Conservation (phyloP, 2,329 filamentous ascomycete species). For the Penicillium sp. region DNA sequence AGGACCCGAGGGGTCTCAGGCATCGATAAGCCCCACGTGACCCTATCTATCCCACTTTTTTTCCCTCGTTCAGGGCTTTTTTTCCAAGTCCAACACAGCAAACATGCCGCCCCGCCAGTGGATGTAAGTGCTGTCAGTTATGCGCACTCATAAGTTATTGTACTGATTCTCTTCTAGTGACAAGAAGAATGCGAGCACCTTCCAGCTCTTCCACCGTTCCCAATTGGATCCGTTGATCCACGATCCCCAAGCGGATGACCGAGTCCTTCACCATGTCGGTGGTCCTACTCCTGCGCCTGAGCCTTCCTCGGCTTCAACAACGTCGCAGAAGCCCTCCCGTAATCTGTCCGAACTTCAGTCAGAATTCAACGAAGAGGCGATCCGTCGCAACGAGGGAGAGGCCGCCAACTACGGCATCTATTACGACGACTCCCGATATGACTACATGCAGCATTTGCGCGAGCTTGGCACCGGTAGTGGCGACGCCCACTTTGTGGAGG, state of each 20-base stretch:
- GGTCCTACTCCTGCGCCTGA: slow-evolving; percentile 39
- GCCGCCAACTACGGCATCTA: slow-evolving; percentile 92
- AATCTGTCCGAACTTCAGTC: slow-evolving; percentile 76
- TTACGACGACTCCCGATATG: slow-evolving; percentile 93
- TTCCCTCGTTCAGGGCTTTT: slow-evolving; percentile 23
- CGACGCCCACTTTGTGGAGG: slow-evolving; percentile 82
- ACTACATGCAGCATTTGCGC: slow-evolving; percentile 99
- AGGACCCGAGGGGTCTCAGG: slow-evolving; percentile 29
- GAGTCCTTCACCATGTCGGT: slow-evolving; percentile 78
- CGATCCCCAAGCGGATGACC: slow-evolving; percentile 83
- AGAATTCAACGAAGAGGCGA: slow-evolving; percentile 68
- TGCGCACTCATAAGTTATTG: not conserved
- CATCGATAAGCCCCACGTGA: slow-evolving; percentile 38
- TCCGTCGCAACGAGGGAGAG: slow-evolving; percentile 92
- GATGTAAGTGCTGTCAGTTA: slow-evolving; percentile 59
- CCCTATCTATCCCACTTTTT: slow-evolving; percentile 34
- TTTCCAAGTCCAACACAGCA: slow-evolving; percentile 25
- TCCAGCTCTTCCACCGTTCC: slow-evolving; percentile 90
- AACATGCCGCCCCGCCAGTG: slow-evolving; percentile 77
- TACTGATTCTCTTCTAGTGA: slow-evolving; percentile 57
- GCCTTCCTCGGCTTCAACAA: slow-evolving; percentile 31
- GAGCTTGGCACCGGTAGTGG: slow-evolving; percentile 75
- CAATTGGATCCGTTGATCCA: slow-evolving; percentile 98
- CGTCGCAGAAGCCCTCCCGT: slow-evolving; percentile 52
- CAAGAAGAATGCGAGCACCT: slow-evolving; percentile 92